Conservation (phyloP, 139 green algal genomes). For the Tetraselmis chui region DNA sequence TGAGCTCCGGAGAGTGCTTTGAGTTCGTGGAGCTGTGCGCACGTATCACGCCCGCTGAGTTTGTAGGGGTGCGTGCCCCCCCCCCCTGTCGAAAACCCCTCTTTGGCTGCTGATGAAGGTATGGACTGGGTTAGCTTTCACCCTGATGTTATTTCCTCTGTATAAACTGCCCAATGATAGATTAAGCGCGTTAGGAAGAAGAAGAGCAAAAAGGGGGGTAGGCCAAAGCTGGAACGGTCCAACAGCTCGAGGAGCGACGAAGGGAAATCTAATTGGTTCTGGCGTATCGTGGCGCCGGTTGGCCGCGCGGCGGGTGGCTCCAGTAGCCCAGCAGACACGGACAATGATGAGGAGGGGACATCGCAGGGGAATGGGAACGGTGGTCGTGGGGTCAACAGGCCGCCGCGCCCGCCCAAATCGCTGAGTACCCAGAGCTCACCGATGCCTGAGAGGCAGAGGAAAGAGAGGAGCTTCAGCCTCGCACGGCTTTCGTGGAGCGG, state of each 20-base stretch:
- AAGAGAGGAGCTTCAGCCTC: background rate
- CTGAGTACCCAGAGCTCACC: background rate
- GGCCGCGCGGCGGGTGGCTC: no score
- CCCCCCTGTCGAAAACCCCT: no score
- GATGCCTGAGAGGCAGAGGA: background rate
- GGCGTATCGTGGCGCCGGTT: background rate
- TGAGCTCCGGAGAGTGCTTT: background rate
- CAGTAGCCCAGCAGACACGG: background rate
- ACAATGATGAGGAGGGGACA: background rate
- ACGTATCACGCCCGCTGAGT: slow-evolving; percentile 2
- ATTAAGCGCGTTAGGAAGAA: background rate
- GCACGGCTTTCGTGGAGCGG: background rate
- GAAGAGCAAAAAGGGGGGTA: background rate
- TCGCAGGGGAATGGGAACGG: background rate
- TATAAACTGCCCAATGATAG: no score
- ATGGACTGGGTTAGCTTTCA: no score
- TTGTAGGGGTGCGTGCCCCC: slow-evolving; percentile 1
- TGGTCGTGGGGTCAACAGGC: background rate
- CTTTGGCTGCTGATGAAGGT: no score
- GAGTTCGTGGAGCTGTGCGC: slow-evolving; percentile 11
- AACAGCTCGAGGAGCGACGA: background rate
- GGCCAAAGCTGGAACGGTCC: background rate
- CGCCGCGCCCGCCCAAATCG: background rate
- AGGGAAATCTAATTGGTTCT: background rate
- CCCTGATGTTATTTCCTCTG: no score